These are phyloP conservation scores for Fraxinus excelsior DNA, from an alignment of 257 asterid genomes.

Conservation along the genomic window DNA sequence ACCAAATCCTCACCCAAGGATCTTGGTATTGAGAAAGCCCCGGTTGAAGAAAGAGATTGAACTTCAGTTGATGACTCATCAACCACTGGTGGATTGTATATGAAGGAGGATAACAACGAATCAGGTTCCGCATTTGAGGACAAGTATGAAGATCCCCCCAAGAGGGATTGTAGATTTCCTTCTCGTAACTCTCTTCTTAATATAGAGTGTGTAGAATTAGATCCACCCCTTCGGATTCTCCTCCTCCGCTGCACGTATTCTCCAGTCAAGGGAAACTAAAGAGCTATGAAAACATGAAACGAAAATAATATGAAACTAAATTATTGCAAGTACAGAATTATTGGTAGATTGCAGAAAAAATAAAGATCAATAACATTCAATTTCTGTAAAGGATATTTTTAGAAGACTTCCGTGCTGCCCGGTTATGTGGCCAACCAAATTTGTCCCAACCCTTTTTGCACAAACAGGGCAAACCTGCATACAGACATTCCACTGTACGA, in stretches of 20 bases:
- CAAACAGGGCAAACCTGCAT: constrained; percentile 83
- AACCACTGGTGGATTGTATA: constrained; percentile 48
- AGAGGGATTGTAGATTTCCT: constrained; percentile 64
- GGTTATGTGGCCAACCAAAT: constrained; percentile 72
- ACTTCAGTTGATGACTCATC: constrained; percentile 38
- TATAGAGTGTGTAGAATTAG: constrained; percentile 46
- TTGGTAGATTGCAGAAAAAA: constrained; percentile 13
- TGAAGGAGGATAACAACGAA: constrained; percentile 67
- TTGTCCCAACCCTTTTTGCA: constrained; percentile 60
- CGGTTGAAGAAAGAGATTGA: constrained; percentile 40
- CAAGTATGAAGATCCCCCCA: constrained; percentile 52
- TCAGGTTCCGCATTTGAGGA: constrained; percentile 59
- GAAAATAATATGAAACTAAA: background rate
- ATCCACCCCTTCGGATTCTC: constrained; percentile 58
- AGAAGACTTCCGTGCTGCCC: constrained; percentile 73
- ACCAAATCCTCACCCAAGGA: constrained; percentile 34
- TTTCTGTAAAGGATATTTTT: constrained; percentile 62
- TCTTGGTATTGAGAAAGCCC: constrained; percentile 34
- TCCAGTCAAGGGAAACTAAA: constrained; percentile 47
- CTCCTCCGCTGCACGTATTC: constrained; percentile 72
- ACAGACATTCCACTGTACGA: background rate
- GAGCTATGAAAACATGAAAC: background rate
- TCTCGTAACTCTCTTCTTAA: constrained; percentile 70
- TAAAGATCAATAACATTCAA: constrained; percentile 18
- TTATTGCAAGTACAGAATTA: background rate